A percentile compares a stretch with the other conserved stretches of the same genome.
Evolutionary conservation across 495 filamentous ascomycete genomes (phyloP).

Genomic region (Saxispiralis lemnorum): DNA sequence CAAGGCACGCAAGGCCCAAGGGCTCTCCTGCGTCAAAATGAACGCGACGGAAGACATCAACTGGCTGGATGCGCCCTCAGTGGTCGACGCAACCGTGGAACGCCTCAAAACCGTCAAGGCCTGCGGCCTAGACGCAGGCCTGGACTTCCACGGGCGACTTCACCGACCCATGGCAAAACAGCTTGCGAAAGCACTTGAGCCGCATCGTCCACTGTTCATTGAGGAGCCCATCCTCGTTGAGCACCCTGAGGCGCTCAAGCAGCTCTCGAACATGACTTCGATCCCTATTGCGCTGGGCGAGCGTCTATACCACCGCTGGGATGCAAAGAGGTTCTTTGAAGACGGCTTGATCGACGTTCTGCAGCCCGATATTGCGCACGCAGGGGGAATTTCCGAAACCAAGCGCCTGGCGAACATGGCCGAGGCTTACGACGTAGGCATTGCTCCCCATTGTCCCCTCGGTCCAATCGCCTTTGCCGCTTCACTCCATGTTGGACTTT

Average conservation of each 20-base stretch:
- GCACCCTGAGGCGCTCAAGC: slow-evolving; percentile 50
- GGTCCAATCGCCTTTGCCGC: slow-evolving; percentile 60
- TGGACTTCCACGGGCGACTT: slow-evolving; percentile 64
- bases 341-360: slow-evolving; percentile 51
- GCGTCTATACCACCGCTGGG: slow-evolving; percentile 53
- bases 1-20: slow-evolving; percentile 47
- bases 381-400: slow-evolving; percentile 54
- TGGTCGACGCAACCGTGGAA: slow-evolving; percentile 44
- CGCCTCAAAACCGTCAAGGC: slow-evolving; percentile 51
- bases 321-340: slow-evolving; percentile 55
- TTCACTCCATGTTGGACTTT: slow-evolving; percentile 46
- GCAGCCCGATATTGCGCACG: slow-evolving; percentile 60
- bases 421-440: slow-evolving; percentile 58
- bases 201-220: slow-evolving; percentile 53
- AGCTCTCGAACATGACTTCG: slow-evolving; percentile 40
- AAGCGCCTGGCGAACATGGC: slow-evolving; percentile 52
- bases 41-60: slow-evolving; percentile 62
- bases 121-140: slow-evolving; percentile 48
- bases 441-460: slow-evolving; percentile 62
- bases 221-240: slow-evolving; percentile 61
- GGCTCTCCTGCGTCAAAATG: slow-evolving; percentile 60
- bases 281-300: slow-evolving; percentile 61
- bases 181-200: slow-evolving; percentile 50
- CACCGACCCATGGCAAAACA: slow-evolving; percentile 72
- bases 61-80: slow-evolving; percentile 56